Percentiles rank a stretch among this genome's conserved stretches.
Evolutionary conservation across 495 filamentous ascomycete species (phyloP).

Genomic region (Daldinia vernicosa): DNA sequence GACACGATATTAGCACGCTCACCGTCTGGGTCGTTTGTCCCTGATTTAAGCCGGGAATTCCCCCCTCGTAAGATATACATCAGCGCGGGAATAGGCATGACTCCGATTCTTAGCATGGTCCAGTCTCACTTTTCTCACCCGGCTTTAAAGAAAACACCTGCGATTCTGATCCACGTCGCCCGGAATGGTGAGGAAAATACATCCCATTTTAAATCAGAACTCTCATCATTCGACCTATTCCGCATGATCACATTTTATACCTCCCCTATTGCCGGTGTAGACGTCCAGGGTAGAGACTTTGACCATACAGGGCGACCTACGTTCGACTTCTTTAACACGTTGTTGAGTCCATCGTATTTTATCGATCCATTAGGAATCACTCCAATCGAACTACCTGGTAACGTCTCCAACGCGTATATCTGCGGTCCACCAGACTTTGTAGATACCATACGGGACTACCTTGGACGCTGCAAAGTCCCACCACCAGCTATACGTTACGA

Average conservation of each 20-base stretch:
- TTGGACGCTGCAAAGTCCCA: background rate
- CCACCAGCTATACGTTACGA: background rate
- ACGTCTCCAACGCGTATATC: background rate
- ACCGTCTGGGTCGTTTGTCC: background rate
- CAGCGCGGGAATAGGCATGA: slow-evolving; percentile 3
- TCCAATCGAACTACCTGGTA: background rate
- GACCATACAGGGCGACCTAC: background rate
- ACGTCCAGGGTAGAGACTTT: background rate
- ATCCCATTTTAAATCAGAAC: background rate
- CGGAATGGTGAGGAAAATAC: background rate
- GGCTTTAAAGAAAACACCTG: background rate
- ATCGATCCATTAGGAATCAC: background rate
- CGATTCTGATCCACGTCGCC: background rate
- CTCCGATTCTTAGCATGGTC: background rate
- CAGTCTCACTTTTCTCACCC: background rate
- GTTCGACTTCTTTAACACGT: background rate
- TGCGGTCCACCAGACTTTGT: background rate
- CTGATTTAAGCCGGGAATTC: background rate
- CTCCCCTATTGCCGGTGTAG: background rate
- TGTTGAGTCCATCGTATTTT: background rate
- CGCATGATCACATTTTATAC: background rate
- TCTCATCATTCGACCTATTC: background rate
- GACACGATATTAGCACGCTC: background rate
- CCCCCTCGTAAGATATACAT: background rate
- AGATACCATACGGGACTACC: background rate